Conservation (phyloP, 192 early-diverging fungal genomes). For the Coemansia sp. region DNA sequence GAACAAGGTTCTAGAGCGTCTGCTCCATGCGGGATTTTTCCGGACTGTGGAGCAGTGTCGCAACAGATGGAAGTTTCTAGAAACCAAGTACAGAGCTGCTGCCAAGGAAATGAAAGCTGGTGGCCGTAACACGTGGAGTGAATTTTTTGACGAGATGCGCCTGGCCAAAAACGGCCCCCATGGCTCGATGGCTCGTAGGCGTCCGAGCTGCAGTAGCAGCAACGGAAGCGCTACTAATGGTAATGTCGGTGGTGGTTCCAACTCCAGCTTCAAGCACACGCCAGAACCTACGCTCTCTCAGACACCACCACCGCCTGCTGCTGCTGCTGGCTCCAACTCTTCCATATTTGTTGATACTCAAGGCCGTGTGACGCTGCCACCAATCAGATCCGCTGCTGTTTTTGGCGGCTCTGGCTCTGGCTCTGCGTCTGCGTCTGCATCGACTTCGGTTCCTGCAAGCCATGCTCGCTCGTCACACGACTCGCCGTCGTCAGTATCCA, state of each 20-base stretch:
- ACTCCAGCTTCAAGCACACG: neutral
- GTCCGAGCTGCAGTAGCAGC: constrained; percentile 11
- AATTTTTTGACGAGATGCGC: constrained; percentile 53
- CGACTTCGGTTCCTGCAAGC: no score
- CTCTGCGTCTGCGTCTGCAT: no score
- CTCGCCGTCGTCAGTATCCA: neutral
- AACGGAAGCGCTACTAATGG: constrained; percentile 4
- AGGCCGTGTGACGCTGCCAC: constrained; percentile 42
- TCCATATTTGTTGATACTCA: constrained; percentile 34
- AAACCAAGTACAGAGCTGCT: constrained; percentile 49
- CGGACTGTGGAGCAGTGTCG: constrained; percentile 56
- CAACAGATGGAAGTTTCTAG: constrained; percentile 56
- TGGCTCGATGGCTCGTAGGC: neutral
- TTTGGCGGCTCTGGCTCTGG: neutral
- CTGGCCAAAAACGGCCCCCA: constrained; percentile 33
- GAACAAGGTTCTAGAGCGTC: constrained; percentile 54
- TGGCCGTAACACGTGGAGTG: constrained; percentile 36
- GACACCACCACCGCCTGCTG: neutral
- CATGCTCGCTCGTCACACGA: constrained; percentile 3
- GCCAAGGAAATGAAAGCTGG: constrained; percentile 17
- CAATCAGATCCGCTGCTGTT: constrained; percentile 21
- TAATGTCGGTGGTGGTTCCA: neutral
- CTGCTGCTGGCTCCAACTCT: neutral
- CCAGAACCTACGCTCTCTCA: neutral
- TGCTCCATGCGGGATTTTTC: constrained; percentile 45